phyloP scores from a whole-genome alignment of 441 rosid species.

The Croton setiger region DNA sequence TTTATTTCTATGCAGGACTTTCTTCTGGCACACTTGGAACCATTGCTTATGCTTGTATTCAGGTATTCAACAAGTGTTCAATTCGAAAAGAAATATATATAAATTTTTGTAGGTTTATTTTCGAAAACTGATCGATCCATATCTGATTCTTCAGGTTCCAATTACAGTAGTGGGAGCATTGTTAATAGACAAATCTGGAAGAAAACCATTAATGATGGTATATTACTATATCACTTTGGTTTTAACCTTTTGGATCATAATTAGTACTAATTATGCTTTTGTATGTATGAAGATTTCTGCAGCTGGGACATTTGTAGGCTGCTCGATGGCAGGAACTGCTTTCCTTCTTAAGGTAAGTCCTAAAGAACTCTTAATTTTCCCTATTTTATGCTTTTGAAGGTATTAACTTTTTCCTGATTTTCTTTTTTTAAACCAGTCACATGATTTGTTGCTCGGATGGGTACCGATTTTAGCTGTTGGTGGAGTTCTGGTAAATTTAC shows the following conservation, averaged over 20 bases:
- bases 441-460: slow-evolving; percentile 48
- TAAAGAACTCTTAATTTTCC: not conserved
- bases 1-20: slow-evolving; percentile 46
- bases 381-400: slow-evolving; percentile 1
- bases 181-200: slow-evolving; percentile 74
- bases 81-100: not conserved
- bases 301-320: slow-evolving; percentile 69
- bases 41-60: slow-evolving; percentile 75
- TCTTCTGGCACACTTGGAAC: slow-evolving; percentile 77
- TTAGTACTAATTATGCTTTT: slow-evolving; percentile 4
- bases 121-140: slow-evolving; percentile 1
- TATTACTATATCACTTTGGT: not conserved
- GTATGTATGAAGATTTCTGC: slow-evolving; percentile 55
- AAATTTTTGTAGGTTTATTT: not conserved
- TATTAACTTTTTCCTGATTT: slow-evolving; percentile 12
- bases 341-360: slow-evolving; percentile 64
- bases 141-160: slow-evolving; percentile 55
- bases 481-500: slow-evolving; percentile 63
- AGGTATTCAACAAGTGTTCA: slow-evolving; percentile 33
- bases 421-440: slow-evolving; percentile 39
- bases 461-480: slow-evolving; percentile 63
- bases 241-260: not conserved
- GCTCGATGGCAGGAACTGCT: slow-evolving; percentile 60
- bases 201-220: slow-evolving; percentile 91
- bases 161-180: slow-evolving; percentile 72